A percentile compares a stretch with the other conserved stretches of the same genome.
phyloP scores from a whole-genome alignment of 768 basidiomycete species.

The Mycena sanguinolenta region DNA sequence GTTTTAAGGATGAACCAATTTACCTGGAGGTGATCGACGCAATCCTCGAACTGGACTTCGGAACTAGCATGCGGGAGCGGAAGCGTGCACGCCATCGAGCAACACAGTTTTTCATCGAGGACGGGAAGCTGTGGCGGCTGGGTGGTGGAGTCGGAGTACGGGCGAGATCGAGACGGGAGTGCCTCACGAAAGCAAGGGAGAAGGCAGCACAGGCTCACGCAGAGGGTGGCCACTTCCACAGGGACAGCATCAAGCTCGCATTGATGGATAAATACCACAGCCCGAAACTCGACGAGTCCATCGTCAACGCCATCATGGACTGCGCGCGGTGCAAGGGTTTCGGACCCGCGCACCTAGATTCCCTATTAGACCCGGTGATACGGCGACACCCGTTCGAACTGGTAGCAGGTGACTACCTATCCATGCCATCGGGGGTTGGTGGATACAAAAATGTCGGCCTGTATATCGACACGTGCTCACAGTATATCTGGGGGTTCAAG shows the following conservation, averaged over 20 bases:
- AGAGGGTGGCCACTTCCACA: not conserved
- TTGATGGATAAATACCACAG: constrained; percentile 1
- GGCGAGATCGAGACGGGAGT: constrained; percentile 17
- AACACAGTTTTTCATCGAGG: constrained; percentile 26
- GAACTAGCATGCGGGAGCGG: constrained; percentile 17
- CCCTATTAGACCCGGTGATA: constrained; percentile 29
- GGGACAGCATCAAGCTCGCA: not conserved
- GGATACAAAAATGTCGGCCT: constrained; percentile 37
- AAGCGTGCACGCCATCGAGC: constrained; percentile 13
- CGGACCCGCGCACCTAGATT: constrained; percentile 38
- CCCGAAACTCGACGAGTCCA: not conserved
- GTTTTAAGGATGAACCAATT: constrained; percentile 31
- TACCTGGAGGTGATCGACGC: constrained; percentile 26
- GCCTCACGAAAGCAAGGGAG: constrained; percentile 22
- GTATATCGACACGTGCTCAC: constrained; percentile 34
- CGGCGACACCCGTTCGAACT: constrained; percentile 15
- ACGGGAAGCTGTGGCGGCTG: constrained; percentile 27
- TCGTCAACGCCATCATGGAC: constrained; percentile 18
- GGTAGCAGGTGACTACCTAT: constrained; percentile 21
- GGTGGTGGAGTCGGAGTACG: not conserved
- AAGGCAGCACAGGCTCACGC: constrained; percentile 2
- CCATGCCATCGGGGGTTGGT: constrained; percentile 39
- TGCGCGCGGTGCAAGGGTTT: constrained; percentile 46
- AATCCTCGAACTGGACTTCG: constrained; percentile 25
- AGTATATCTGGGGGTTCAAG: constrained; percentile 42